phyloP scores from a whole-genome alignment of 129 eudicot genomes.

The Gnaphalium uliginosum region DNA sequence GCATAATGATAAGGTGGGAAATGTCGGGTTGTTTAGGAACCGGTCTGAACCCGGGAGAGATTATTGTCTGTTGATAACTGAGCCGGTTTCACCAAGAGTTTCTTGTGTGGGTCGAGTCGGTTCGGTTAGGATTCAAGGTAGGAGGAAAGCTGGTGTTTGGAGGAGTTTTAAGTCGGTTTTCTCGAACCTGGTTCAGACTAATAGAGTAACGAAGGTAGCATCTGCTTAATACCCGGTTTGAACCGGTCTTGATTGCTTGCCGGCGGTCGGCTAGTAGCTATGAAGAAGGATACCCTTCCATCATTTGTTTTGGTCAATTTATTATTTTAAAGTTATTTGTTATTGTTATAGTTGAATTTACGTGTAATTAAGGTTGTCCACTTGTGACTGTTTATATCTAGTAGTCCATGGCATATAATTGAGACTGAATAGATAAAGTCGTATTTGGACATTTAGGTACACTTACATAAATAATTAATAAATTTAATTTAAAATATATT shows the following conservation, averaged over 20 bases:
- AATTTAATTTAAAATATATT: no score
- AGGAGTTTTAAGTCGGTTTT: conserved; percentile 40
- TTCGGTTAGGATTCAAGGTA: conserved; percentile 29
- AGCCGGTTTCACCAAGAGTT: conserved; percentile 62
- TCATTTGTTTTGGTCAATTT: background rate
- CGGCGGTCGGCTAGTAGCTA: conserved; percentile 3
- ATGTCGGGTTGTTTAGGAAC: conserved; percentile 45
- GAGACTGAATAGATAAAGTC: conserved; percentile 21
- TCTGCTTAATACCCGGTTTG: conserved; percentile 22
- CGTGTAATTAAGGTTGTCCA: conserved; percentile 26
- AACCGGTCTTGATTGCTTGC: conserved; percentile 18
- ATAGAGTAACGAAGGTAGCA: conserved; percentile 24
- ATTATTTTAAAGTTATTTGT: conserved; percentile 14
- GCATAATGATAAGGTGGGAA: conserved; percentile 14
- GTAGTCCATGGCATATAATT: conserved; percentile 25
- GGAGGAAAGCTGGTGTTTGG: conserved; percentile 39
- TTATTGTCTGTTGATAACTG: conserved; percentile 31
- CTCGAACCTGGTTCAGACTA: conserved; percentile 31
- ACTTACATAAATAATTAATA: background rate
- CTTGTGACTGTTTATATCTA: background rate
- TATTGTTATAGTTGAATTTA: conserved; percentile 34
- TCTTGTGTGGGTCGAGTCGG: conserved; percentile 64
- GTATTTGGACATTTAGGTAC: conserved; percentile 30
- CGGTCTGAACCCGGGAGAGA: conserved; percentile 58
- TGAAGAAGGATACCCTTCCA: background rate